Conservation (phyloP, 768 basidiomycete genomes). For the Lyophyllum atratum region DNA sequence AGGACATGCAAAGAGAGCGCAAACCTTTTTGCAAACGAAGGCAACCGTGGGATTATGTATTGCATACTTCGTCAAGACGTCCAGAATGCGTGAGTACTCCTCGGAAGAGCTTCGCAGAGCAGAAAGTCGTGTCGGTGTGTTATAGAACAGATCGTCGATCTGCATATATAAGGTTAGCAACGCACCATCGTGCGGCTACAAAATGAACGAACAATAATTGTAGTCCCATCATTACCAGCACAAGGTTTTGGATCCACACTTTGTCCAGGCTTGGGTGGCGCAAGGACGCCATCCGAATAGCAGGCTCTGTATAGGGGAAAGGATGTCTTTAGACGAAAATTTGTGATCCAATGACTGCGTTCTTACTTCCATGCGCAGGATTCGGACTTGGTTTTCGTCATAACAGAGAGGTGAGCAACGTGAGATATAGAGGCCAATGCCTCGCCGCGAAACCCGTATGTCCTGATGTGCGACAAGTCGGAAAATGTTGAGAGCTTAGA, state of each 20-base stretch:
- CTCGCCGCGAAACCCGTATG: slow-evolving; percentile 97
- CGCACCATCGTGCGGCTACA: not conserved
- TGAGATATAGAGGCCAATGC: slow-evolving; percentile 96
- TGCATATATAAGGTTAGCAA: slow-evolving; percentile 31
- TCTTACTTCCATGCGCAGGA: slow-evolving; percentile 92
- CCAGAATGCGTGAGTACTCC: slow-evolving; percentile 89
- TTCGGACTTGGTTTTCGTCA: slow-evolving; percentile 87
- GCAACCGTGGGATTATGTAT: slow-evolving; percentile 89
- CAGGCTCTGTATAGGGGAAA: slow-evolving; percentile 59
- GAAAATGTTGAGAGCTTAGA: slow-evolving; percentile 88
- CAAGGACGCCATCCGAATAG: slow-evolving; percentile 78
- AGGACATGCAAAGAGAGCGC: not conserved
- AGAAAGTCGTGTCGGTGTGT: slow-evolving; percentile 84
- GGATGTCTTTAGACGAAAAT: not conserved
- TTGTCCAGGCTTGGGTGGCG: slow-evolving; percentile 69
- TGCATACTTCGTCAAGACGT: slow-evolving; percentile 91
- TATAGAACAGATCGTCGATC: slow-evolving; percentile 97
- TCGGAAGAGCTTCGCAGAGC: slow-evolving; percentile 85
- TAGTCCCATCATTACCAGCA: slow-evolving; percentile 95
- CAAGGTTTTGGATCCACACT: slow-evolving; percentile 81
- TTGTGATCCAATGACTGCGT: not conserved
- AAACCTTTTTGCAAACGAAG: slow-evolving; percentile 91
- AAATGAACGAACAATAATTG: slow-evolving; percentile 64
- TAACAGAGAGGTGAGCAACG: slow-evolving; percentile 83
- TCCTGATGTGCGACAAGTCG: slow-evolving; percentile 80